Evolutionary conservation across 1,284 basidiomycete genomes (phyloP), one percentile per base, ranked within the genome.

Genomic region (Ustilago vetiveriae): DNA sequence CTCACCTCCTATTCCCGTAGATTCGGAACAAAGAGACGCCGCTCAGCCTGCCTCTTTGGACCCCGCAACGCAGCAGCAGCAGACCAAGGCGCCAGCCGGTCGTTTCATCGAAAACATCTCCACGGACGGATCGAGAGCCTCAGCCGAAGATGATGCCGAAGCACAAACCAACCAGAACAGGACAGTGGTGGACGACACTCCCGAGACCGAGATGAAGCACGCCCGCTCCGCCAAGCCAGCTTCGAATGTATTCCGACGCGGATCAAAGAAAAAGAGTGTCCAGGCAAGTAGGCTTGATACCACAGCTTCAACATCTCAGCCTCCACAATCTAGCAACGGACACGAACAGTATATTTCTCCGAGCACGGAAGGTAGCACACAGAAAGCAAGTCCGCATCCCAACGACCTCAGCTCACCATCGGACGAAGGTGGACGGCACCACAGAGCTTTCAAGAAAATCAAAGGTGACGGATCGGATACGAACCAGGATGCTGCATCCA

Each of bases 51-150:
- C 16, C 6, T 17, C 8, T 6, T 22, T 29, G 27, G 13, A 38
- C 6, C 22, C 5, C 26, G 16, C 6, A 9, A 32, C 10, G 24
- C 29, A 23, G 21, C 29, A 22, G 17, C 23, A 27, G 36, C 23
- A 26, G 6, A 35, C 36, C 21, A 26, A 42, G 22, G 38, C 29
- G n/a, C 37, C 45, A 35, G 57, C 40, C 6, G 66, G 66, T 6
- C 58, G 58, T 22, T 69, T 69, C 26, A 63, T 69, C 47, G 66
- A 63, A 32, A 69, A 37, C 33, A 62, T 68, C 46, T 62, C 64
- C 6, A 53, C 49, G 3, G 58, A 68, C 27, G 65, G 58, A 29
- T 68, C 65, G 11, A 48, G 65, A 22, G 58, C 52, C 26, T 68
- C 65, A 26, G 65, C 50, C 48, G 65, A 68, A 23, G 36, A 55